Evolutionary conservation across 2,329 filamentous ascomycete genomes (phyloP).

Genomic region (Venturia effusa): DNA sequence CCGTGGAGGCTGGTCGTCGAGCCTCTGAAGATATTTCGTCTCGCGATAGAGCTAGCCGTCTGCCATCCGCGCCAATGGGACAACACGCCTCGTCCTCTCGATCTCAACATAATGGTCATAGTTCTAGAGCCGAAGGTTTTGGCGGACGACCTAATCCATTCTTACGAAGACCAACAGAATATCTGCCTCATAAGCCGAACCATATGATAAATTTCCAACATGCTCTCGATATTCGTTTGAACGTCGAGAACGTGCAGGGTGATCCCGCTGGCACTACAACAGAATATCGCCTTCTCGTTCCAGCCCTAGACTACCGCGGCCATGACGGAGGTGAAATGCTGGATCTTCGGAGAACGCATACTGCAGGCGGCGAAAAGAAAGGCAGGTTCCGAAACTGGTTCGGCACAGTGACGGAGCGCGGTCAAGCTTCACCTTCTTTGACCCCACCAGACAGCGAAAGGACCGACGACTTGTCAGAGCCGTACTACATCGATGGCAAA

Average conservation of each 20-base stretch:
- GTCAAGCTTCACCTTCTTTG: neutral
- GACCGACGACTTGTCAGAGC: neutral
- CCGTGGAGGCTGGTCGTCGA: neutral
- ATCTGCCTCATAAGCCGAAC: constrained; percentile 33
- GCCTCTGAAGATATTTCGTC: neutral
- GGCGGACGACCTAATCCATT: constrained; percentile 31
- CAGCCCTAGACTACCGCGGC: constrained; percentile 47
- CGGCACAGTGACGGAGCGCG: neutral
- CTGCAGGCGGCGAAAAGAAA: neutral
- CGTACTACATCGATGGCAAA: neutral
- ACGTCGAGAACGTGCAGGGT: constrained; percentile 75
- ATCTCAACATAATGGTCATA: neutral
- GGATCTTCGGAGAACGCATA: neutral
- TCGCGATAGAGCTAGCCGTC: neutral
- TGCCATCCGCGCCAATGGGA: neutral
- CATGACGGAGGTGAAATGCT: neutral
- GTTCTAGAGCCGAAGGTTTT: neutral
- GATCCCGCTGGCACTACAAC: constrained; percentile 82
- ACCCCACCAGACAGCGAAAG: neutral
- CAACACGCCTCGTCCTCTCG: constrained; percentile 1
- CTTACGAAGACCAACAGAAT: constrained; percentile 58
- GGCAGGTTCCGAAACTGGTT: neutral
- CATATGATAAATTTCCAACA: constrained; percentile 60
- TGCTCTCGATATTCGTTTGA: constrained; percentile 76
- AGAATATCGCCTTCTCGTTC: constrained; percentile 79